Base-by-base conservation (phyloP, 1,284 basidiomycete genomes). In the Violaceomyces palustris region DNA sequence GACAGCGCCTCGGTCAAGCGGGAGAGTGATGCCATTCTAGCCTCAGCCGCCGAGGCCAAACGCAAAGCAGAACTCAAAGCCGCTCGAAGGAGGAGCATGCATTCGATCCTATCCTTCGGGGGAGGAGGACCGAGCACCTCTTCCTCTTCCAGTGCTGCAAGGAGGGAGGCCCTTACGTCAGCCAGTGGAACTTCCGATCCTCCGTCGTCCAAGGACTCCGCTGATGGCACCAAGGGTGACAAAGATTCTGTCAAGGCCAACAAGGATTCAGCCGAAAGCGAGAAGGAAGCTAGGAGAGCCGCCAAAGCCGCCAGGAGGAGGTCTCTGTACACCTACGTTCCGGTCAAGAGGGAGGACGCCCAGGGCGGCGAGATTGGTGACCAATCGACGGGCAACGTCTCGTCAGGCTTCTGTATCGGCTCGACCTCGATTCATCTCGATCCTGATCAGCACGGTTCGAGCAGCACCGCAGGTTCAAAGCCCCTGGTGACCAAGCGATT, bases 301-400 rank as follows among this genome's bases (percentile, higher is more conserved):
- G 51, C 51, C 25, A 50, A 49, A 34, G 42, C 51, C 15, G 61
- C 58, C 3, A 45, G 58, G 10, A 42, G 61, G n/a, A 39, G 55
- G 4, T 64, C 61, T 7, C 40, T 64, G 8, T 64, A 52, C 40
- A 50, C 50, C 10, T 64, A 54, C 37, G 38, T 42, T 1, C 54
- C 61, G 5, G 39, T 50, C 9, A 57, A 50, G 30, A 36, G 55
- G 3, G 53, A 52, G n/a, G 56, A 56, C 14, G 19, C 29, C 8
- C n/a, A n/a, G n/a, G 39, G 30, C 21, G 35, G 37, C 11, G 52
- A 56, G 2, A 29, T 24, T 8, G 50, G 33, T 23, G 57, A 60
- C 22, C 45, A 45, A 1, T 60, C 52, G 15, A 14, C 44, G 9
- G 52, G 52, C 30, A 60, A 60, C 25, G 14, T 52, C 14, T 60